Conservation (phyloP, 2,329 filamentous ascomycete genomes). For the Colletotrichum tabaci region DNA sequence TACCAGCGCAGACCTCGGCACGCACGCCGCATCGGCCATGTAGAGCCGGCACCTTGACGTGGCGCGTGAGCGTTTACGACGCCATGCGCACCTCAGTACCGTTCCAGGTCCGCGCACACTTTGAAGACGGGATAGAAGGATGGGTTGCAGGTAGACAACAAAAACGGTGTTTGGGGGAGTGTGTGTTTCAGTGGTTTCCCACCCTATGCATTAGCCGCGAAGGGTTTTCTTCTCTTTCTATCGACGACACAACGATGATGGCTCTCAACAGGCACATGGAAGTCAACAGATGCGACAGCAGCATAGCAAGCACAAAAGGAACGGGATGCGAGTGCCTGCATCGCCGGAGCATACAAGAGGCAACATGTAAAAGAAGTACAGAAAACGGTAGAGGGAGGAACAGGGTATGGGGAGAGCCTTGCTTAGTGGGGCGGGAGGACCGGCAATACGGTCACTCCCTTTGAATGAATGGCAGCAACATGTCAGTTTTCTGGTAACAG, state of each 20-base stretch:
- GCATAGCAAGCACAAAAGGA: constrained; percentile 28
- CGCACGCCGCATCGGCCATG: constrained; percentile 52
- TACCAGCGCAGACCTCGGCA: constrained; percentile 50
- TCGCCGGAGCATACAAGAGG: not conserved
- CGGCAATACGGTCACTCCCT: constrained; percentile 34
- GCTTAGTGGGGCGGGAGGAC: constrained; percentile 34
- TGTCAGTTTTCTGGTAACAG: constrained; percentile 29
- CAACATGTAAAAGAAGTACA: constrained; percentile 14
- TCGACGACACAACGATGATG: constrained; percentile 24
- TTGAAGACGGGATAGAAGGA: constrained; percentile 27
- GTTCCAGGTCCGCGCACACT: constrained; percentile 13
- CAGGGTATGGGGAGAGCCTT: constrained; percentile 36
- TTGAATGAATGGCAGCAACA: constrained; percentile 38
- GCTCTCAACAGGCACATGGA: constrained; percentile 38
- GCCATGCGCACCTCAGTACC: constrained; percentile 1
- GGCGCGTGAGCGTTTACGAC: constrained; percentile 3
- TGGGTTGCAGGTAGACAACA: constrained; percentile 29
- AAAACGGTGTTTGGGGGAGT: constrained; percentile 24
- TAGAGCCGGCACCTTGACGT: constrained; percentile 21
- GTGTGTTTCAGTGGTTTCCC: constrained; percentile 1
- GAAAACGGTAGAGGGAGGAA: constrained; percentile 23
- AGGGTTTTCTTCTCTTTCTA: constrained; percentile 2
- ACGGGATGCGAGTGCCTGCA: not conserved
- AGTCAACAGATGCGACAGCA: constrained; percentile 17
- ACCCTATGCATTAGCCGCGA: constrained; percentile 19